Base-by-base conservation (phyloP, 2,329 filamentous ascomycete species). In the Endothia cerciana region DNA sequence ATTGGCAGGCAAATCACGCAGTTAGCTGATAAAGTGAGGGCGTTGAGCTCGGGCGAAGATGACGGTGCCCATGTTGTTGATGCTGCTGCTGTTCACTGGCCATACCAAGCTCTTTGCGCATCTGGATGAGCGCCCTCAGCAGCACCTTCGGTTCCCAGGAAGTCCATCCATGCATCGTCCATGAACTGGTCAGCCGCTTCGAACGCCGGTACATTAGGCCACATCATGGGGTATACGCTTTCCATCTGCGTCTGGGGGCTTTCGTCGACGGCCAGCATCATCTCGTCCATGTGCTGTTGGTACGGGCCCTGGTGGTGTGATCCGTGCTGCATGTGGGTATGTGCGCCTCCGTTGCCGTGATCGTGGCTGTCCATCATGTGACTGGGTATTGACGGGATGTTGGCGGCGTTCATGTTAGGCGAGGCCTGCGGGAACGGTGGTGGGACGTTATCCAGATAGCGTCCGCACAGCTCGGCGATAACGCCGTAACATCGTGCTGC, bases 191-290 rank as follows among this genome's bases (percentile, higher is more conserved):
- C 75, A 5, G 73, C 76, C 13, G 74, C 76, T 66, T 79, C 76
- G 41, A 77, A 68, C 0, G 75, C 72, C 36, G 75, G 74, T 13
- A 76, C 73, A 53, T 79, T 80, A 3, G 79, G 80, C 80, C 80
- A 82, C 79, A 82, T 80, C 79, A 81, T 80, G 22, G 74, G 73
- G 60, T 81, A 77, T 0, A 81, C 75, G 28, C 72, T 77, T 47
- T 79, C 77, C 22, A 82, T 77, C 67, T 81, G 79, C 1, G 78
- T 80, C 69, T 81, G 77, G 0, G 79, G 76, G 43, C 74, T 78
- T 63, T 81, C 76, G 13, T 77, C 76, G 5, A 75, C 74, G 0
- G 76, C 73, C 11, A 68, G 60, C 64, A 68, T 68, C 66, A 68
- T 68, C 60, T 68, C 66, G 22, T 68, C 66, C 66, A 68, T 68